phyloP scores from a whole-genome alignment of 306 rosid genomes.

The Quercus engelmannii region DNA sequence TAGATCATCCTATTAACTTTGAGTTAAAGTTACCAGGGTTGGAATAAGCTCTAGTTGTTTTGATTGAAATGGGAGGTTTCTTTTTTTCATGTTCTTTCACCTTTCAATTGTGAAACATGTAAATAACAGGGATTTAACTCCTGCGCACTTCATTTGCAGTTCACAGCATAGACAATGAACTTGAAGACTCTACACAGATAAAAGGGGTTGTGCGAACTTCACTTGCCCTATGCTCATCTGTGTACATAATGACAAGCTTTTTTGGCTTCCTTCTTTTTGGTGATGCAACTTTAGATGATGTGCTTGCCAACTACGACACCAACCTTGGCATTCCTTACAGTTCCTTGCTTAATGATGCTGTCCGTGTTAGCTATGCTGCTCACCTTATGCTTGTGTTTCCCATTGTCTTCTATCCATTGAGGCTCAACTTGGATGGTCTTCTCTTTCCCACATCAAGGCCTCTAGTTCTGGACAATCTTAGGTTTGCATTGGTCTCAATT shows the following conservation, averaged over 20 bases:
- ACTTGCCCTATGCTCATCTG: slow-evolving; percentile 70
- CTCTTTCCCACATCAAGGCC: slow-evolving; percentile 65
- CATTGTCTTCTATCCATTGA: slow-evolving; percentile 65
- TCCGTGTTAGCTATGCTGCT: slow-evolving; percentile 86
- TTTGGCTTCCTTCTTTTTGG: slow-evolving; percentile 91
- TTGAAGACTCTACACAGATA: slow-evolving; percentile 66
- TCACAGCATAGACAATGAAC: slow-evolving; percentile 75
- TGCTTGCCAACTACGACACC: slow-evolving; percentile 81
- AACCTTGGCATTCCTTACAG: slow-evolving; percentile 79
- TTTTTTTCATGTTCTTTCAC: background rate
- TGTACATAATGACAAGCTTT: slow-evolving; percentile 76
- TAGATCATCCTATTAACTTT: background rate
- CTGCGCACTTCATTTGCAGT: slow-evolving; percentile 50
- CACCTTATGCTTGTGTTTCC: slow-evolving; percentile 92
- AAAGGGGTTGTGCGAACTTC: slow-evolving; percentile 61
- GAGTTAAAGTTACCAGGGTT: background rate
- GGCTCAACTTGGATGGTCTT: slow-evolving; percentile 78
- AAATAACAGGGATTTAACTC: slow-evolving; percentile 8
- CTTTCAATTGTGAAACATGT: background rate
- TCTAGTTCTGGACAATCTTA: slow-evolving; percentile 52
- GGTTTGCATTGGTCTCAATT: slow-evolving; percentile 58
- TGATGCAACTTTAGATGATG: slow-evolving; percentile 77
- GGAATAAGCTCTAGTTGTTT: background rate
- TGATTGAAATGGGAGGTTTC: background rate
- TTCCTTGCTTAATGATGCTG: slow-evolving; percentile 62